Conservation (phyloP, 495 filamentous ascomycete genomes). For the Chaetomidium leptoderma region DNA sequence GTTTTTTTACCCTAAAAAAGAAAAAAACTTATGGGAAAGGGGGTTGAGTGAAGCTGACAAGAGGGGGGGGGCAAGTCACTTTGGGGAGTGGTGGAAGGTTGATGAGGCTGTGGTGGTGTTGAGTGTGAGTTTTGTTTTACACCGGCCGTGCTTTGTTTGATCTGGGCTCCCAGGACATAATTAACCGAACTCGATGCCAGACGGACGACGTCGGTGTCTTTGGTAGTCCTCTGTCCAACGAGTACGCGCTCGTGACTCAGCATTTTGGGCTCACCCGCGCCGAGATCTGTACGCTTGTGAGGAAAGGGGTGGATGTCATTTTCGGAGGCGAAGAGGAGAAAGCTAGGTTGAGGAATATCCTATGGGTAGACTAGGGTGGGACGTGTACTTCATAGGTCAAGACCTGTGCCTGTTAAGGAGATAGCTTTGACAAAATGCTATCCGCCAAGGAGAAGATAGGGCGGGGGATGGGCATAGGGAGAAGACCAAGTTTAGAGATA, state of each 20-base stretch:
- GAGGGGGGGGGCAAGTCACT: conserved; percentile 28
- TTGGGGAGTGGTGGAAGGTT: conserved; percentile 38
- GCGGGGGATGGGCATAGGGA: too few relatives aligned
- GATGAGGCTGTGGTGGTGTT: conserved; percentile 35
- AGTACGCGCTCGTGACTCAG: conserved; percentile 68
- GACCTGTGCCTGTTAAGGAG: too few relatives aligned
- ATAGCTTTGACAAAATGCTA: too few relatives aligned
- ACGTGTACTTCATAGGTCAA: too few relatives aligned
- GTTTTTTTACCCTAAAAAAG: conserved; percentile 18
- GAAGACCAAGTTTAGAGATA: too few relatives aligned
- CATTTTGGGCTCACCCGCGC: conserved; percentile 58
- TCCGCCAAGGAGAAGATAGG: too few relatives aligned
- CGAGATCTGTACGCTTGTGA: conserved; percentile 55
- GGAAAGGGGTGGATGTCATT: conserved; percentile 55
- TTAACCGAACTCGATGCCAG: conserved; percentile 43
- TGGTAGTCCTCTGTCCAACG: conserved; percentile 71
- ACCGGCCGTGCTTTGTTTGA: too few relatives aligned
- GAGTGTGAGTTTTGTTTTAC: conserved; percentile 37
- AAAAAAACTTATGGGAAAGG: too few relatives aligned
- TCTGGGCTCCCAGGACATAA: too few relatives aligned
- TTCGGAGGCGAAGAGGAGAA: conserved; percentile 64
- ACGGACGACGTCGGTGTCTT: conserved; percentile 89
- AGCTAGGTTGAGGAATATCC: conserved; percentile 48
- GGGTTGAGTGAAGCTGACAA: conserved; percentile 8
- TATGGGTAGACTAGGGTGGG: conserved; percentile 33